Conservation (phyloP, 768 basidiomycete species). For the Tulasnella sp. region DNA sequence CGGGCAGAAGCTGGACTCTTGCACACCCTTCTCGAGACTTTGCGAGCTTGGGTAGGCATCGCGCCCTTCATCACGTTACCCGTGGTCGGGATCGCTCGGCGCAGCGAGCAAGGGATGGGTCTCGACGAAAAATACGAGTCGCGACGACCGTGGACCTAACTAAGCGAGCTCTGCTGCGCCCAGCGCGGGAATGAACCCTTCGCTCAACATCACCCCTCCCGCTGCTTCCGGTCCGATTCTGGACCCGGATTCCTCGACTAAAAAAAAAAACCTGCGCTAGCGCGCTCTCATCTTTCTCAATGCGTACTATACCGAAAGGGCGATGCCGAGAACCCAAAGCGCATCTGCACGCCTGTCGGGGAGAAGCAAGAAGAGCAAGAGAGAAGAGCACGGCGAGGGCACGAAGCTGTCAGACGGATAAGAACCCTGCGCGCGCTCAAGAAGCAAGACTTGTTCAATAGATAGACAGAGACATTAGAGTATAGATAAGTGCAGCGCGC, state of each 20-base stretch:
- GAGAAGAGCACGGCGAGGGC: conserved; percentile 1
- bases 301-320: neutral
- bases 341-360: neutral
- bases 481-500: neutral
- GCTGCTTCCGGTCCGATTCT: neutral
- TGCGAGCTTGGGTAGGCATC: neutral
- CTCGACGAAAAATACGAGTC: neutral
- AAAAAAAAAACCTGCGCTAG: neutral
- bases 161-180: neutral
- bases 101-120: conserved; percentile 1
- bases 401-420: conserved; percentile 2
- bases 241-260: neutral
- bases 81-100: neutral
- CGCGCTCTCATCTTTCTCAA: neutral
- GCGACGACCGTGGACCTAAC: neutral
- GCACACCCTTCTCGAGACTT: conserved; percentile 1
- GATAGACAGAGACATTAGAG: neutral
- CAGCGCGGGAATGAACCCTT: neutral
- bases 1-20: conserved; percentile 4
- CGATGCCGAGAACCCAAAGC: neutral
- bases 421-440: neutral
- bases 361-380: neutral
- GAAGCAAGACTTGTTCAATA: neutral
- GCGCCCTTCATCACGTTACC: neutral
- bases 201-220: neutral